Percentiles rank a stretch among this genome's conserved stretches.
phyloP scores from a whole-genome alignment of 805 yeast genomes.

The Wickerhamomyces queroliae region DNA sequence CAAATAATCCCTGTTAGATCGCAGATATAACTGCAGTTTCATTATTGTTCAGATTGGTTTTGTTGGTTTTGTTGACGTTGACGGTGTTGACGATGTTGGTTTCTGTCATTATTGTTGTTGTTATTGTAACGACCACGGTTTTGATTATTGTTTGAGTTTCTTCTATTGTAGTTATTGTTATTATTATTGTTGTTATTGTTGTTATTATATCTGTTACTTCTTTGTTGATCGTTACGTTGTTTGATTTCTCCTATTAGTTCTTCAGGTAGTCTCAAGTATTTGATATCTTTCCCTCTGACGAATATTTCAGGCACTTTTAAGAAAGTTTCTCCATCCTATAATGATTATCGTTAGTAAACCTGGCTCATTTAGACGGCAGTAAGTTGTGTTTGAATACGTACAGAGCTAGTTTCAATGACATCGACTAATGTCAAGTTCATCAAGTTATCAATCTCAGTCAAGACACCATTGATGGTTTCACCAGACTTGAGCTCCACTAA shows the following conservation, averaged over 20 bases:
- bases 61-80: constrained; percentile 5
- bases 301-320: constrained; percentile 67
- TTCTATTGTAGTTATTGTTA: constrained; percentile 19
- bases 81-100: constrained; percentile 10
- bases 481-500: constrained; percentile 90
- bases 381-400: constrained; percentile 4
- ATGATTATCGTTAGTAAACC: constrained; percentile 10
- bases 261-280: constrained; percentile 69
- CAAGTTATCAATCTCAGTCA: constrained; percentile 87
- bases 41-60: constrained; percentile 1
- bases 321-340: constrained; percentile 50
- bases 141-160: constrained; percentile 26
- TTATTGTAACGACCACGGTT: constrained; percentile 24
- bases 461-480: constrained; percentile 78
- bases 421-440: constrained; percentile 86
- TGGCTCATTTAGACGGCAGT: background rate
- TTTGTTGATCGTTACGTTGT: constrained; percentile 49
- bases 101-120: constrained; percentile 21
- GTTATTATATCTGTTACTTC: constrained; percentile 33
- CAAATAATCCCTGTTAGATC: too few species aligned
- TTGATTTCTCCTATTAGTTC: constrained; percentile 72
- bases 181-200: constrained; percentile 36
- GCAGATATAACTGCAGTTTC: too few species aligned
- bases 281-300: constrained; percentile 81
- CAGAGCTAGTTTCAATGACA: constrained; percentile 60